Base-by-base conservation (phyloP, 257 asterid species). In the Primulina tabacum region DNA sequence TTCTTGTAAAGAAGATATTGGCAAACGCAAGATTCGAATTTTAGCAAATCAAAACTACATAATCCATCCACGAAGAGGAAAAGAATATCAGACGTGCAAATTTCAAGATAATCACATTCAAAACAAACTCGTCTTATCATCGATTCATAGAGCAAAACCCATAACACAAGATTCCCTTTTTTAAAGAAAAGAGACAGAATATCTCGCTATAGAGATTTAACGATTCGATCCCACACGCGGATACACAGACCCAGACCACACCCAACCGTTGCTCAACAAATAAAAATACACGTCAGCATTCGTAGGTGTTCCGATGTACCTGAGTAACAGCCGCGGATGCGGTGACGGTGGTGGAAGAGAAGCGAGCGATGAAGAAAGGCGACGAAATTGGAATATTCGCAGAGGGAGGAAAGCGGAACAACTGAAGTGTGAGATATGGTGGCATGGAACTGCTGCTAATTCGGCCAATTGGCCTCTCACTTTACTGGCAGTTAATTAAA, bases 291-390 rank as follows among this genome's bases (percentile, higher is more conserved):
- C 61, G 14, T 20, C 16, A 52, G 47, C 3, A 40, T 5, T 5
- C 6, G 35, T 12, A 18, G 47, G 21, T 9, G 47, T 20, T 30
- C 52, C 63, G 26, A 7, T 14, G 21, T 69, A 67, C 78, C 77
- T 67, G 81, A 70, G 50, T 33, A 65, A 20, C 57, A 29, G 75
- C 69, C 34, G 69, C 14, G 66, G 64, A 2, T 3, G 53, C 28
- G 70, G 71, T 21, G 60, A 26, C 10, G 69, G 77, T 12, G 71
- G 69, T 20, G 79, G 74, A 21, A 61, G 73, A 62, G 43, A 70
- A 62, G 38, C 73, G 74, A 56, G 77, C 35, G 64, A 68, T 75
- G 52, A 11, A 60, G 61, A 60, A 68, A 64, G 75, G 75, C 71
- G 79, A 62, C 55, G 69, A 53, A 40, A 43, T 53, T 59, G 73